Base-by-base conservation (phyloP, 805 yeast species). In the Metschnikowia aberdeeniae region DNA sequence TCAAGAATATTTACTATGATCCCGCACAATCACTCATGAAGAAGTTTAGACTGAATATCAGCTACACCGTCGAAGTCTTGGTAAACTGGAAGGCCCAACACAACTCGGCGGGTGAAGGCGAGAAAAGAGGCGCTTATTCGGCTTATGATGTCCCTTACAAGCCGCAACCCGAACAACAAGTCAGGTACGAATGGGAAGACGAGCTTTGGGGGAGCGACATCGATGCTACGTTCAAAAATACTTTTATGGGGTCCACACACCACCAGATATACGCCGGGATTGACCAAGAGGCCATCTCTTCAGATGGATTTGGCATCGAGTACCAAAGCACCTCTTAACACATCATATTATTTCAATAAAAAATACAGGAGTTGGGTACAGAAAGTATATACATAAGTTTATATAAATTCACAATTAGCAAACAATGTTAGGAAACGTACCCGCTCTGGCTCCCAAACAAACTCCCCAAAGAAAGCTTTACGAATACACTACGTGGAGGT, bases 1-100 rank as follows among this genome's bases (percentile, higher is more conserved):
- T 41, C 26, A 31, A 34, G 32, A 45, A 41, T 12, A 45, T 36
- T 10, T 45, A 42, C 32, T 17, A 35, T 24, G 48, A 45, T 13
- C 42, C 42, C 11, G 48, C 45, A 4, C 28, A 45, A 9, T 30
- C 26, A 13, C 39, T 41, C 31, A 36, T 39, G 29, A 20, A 27
- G 10, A 45, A 29, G 26, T 41, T 45, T 24, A 32, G 9, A 3
- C 10, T 31, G 35, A 39, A 39, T 10, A 8, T 31, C 5, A 30
- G 22, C 11, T 14, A 39, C 20, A 22, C 42, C 12, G 12, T 39
- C 20, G 35, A 31, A 22, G 14, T 20, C 7, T 20, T 39, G 22
- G 35, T 24, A n/a, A 20, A 28, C 12, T 39, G 42, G 42, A 32
- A 11, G 12, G 35, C 13, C 6, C 29, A 31, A 6, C 28, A 22